These are phyloP conservation scores for Rhododendron mucronatum DNA, from an alignment of 148 eudicot genomes.

Conservation along the genomic window DNA sequence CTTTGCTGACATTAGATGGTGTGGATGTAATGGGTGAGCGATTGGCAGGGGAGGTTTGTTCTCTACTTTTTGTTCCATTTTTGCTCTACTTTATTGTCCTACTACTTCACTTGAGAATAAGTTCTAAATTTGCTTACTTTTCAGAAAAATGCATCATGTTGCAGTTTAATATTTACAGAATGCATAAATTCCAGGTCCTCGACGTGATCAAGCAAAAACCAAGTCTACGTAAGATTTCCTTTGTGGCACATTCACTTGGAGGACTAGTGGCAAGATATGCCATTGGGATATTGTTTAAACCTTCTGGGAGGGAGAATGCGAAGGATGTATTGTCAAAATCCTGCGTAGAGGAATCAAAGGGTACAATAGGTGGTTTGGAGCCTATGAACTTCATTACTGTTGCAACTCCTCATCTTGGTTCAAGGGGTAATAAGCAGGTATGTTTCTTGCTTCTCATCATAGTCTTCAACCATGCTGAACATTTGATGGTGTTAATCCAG, in stretches of 20 bases:
- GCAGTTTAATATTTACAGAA: conserved; percentile 8
- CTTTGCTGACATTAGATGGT: conserved; percentile 72
- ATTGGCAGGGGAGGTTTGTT: conserved; percentile 79
- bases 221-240: conserved; percentile 64
- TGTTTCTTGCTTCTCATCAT: background rate
- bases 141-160: conserved; percentile 1
- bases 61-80: background rate
- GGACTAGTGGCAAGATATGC: conserved; percentile 95
- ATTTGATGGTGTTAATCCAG: background rate
- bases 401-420: conserved; percentile 99
- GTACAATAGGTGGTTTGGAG: conserved; percentile 76
- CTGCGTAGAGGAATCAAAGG: conserved; percentile 39
- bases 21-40: conserved; percentile 97
- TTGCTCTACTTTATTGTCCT: background rate
- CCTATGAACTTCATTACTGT: conserved; percentile 84
- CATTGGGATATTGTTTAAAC: conserved; percentile 68
- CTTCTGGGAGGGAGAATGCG: conserved; percentile 22
- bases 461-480: background rate
- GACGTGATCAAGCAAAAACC: conserved; percentile 64
- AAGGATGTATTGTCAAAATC: conserved; percentile 21
- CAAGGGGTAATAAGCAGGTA: conserved; percentile 94
- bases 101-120: background rate
- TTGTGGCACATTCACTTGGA: conserved; percentile 95
- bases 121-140: background rate
- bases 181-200: conserved; percentile 55